These are phyloP conservation scores for Xerocomus nothofagi DNA, from an alignment of 1,284 basidiomycete genomes.

Conservation along the genomic window DNA sequence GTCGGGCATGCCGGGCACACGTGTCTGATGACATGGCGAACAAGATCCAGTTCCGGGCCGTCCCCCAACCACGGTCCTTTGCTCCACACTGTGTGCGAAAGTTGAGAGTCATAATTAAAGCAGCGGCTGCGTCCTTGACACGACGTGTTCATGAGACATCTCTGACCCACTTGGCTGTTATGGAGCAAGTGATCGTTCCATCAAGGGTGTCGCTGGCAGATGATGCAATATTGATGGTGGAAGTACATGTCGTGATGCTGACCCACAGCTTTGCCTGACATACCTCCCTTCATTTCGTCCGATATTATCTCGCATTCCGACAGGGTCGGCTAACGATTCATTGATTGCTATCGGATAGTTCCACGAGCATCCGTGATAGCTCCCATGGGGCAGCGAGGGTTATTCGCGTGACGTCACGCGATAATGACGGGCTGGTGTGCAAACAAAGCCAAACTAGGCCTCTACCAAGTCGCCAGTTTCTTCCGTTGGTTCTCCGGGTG, in stretches of 20 bases:
- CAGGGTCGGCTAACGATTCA: no score
- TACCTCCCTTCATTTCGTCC: no score
- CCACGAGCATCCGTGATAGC: conserved; percentile 3
- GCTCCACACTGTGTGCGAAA: not conserved
- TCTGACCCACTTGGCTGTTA: not conserved
- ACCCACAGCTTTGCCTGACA: not conserved
- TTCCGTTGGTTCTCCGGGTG: no score
- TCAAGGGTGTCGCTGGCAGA: not conserved
- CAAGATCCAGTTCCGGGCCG: no score
- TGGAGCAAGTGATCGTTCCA: not conserved
- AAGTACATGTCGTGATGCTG: not conserved
- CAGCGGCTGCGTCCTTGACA: not conserved
- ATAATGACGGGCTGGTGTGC: not conserved
- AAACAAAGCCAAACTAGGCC: conserved; percentile 14
- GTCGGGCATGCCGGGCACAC: conserved; percentile 14
- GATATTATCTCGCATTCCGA: no score
- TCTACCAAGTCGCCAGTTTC: not conserved
- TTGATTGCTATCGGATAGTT: conserved; percentile 2
- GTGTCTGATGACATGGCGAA: no score
- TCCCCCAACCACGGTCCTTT: not conserved
- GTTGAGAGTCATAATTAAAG: not conserved
- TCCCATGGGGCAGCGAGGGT: not conserved
- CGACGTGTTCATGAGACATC: not conserved
- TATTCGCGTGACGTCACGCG: conserved; percentile 25
- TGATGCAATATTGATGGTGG: not conserved